Conservation (phyloP, 2,329 filamentous ascomycete genomes). For the Emmonsiellopsis sp. region DNA sequence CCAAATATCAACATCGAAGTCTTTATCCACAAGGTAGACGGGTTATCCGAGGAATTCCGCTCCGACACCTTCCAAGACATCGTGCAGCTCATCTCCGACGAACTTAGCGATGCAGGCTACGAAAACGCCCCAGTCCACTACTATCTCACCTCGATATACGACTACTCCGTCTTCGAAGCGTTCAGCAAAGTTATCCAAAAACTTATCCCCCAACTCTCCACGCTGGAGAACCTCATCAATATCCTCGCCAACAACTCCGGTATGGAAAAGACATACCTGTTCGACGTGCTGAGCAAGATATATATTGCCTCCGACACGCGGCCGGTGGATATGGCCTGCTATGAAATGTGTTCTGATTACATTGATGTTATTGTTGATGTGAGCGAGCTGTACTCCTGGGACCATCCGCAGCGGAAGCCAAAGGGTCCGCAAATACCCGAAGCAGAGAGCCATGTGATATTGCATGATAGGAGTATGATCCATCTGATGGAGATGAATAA, state of each 20-base stretch:
- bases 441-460: conserved; percentile 54
- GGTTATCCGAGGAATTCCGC: conserved; percentile 93
- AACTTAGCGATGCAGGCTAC: conserved; percentile 84
- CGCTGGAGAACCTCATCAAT: conserved; percentile 87
- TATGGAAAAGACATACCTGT: conserved; percentile 96
- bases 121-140: conserved; percentile 92
- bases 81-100: conserved; percentile 90
- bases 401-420: conserved; percentile 35
- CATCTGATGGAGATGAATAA: conserved; percentile 59
- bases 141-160: conserved; percentile 95
- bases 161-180: conserved; percentile 96
- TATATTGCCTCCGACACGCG: conserved; percentile 95
- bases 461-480: conserved; percentile 55
- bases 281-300: conserved; percentile 95
- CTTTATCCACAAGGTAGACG: conserved; percentile 98
- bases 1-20: conserved; percentile 95
- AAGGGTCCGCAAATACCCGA: conserved; percentile 42
- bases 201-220: conserved; percentile 84
- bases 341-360: conserved; percentile 97
- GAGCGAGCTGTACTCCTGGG: conserved; percentile 86
- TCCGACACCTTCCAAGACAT: conserved; percentile 95
- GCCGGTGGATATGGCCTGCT: conserved; percentile 88
- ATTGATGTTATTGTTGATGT: conserved; percentile 98
- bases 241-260: conserved; percentile 87
- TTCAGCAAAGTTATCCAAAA: conserved; percentile 99